Conservation (phyloP, 1,284 basidiomycete species). For the Puccinia novopanici region DNA sequence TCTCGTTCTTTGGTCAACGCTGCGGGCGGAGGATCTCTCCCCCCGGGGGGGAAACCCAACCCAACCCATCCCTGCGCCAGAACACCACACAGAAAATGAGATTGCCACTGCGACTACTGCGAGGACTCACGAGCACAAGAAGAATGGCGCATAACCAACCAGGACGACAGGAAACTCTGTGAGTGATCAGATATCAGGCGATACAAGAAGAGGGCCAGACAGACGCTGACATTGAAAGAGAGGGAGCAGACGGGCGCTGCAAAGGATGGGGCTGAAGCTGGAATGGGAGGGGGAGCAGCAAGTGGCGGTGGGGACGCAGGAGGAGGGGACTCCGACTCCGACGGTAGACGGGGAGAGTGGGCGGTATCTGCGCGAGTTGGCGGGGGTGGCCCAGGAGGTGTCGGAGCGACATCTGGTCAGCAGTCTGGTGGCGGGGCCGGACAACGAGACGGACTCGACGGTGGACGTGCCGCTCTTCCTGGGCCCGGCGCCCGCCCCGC, state of each 20-base stretch:
- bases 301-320: background rate
- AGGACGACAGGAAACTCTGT: background rate
- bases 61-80: background rate
- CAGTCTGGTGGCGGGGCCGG: conserved; percentile 28
- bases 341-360: no score
- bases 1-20: background rate
- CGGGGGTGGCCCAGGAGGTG: background rate
- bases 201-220: background rate
- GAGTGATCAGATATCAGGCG: no score
- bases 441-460: conserved; percentile 39
- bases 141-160: no score
- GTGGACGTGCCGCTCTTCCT: conserved; percentile 10
- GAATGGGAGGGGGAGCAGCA: background rate
- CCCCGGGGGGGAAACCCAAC: background rate
- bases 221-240: no score
- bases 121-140: no score
- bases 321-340: background rate
- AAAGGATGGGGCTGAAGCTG: background rate
- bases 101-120: no score
- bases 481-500: no score
- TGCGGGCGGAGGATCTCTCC: no score
- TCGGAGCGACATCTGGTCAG: background rate
- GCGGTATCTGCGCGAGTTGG: background rate
- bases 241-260: background rate
- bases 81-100: no score